Conservation (phyloP, 2,329 filamentous ascomycete species). For the Colletotrichum navitas region DNA sequence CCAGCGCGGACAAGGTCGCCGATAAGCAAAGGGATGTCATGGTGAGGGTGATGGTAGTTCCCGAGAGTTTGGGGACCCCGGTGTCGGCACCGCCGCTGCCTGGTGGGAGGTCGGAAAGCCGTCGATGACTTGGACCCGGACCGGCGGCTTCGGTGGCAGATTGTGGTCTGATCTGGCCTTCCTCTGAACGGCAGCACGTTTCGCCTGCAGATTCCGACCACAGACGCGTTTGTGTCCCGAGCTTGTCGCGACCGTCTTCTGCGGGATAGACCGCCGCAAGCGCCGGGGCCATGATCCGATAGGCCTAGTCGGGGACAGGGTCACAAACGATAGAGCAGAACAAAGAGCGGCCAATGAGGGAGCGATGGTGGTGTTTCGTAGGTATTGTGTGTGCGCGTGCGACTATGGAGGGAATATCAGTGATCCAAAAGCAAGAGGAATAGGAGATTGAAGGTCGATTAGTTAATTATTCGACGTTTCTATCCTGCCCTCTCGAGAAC, state of each 20-base stretch:
- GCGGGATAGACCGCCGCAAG: conserved; percentile 13
- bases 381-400: too few species aligned
- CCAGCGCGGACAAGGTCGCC: conserved; percentile 60
- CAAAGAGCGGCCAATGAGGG: too few species aligned
- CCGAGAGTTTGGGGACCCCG: conserved; percentile 12
- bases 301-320: not conserved
- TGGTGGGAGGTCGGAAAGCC: not conserved
- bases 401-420: too few species aligned
- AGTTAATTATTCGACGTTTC: too few species aligned
- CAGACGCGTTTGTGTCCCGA: not conserved
- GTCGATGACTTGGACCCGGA: not conserved
- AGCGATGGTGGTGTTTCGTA: too few species aligned
- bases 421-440: too few species aligned
- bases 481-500: conserved; percentile 1
- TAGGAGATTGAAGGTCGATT: too few species aligned
- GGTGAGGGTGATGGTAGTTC: conserved; percentile 48
- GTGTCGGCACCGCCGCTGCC: not conserved
- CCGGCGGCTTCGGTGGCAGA: not conserved
- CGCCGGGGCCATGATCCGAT: not conserved
- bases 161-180: not conserved
- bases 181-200: too few species aligned
- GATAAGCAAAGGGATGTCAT: conserved; percentile 49
- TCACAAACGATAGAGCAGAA: too few species aligned
- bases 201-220: too few species aligned
- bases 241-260: not conserved